Base-by-base conservation (phyloP, 2,329 filamentous ascomycete genomes). In the Chalaropsis thielavioides region DNA sequence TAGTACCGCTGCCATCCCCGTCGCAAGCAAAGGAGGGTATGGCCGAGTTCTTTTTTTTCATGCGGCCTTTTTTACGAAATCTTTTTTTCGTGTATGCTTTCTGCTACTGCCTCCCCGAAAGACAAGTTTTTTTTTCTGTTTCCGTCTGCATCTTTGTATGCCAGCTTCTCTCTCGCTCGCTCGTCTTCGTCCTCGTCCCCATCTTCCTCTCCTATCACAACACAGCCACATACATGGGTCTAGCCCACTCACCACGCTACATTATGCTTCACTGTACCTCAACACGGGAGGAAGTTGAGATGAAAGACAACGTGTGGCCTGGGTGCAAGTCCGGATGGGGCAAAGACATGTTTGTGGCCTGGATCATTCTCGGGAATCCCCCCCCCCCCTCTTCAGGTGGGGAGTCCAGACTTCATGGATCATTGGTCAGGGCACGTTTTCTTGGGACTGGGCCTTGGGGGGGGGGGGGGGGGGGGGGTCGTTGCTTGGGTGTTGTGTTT, bases 291-390 rank as follows among this genome's bases (percentile, higher is more conserved):
- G 27, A 58, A 35, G 54, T 58, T 58, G 54, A 58, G 24, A 58
- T n/a, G 54, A 58, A 31, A 58, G 54, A 58, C 54, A 58, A 8
- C n/a, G 54, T 58, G 27, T 35, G 17, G 31, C 54, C 24, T 31
- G 54, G 51, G 27, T 58, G 24, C 54, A 58, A 58, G n/a, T 35
- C 54, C 54, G 27, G 27, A 31, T 58, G 54, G 35, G 54, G 54
- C 54, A 58, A 58, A 58, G 54, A 58, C 54, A 58, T 58, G 54
- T 58, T 35, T 58, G 54, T 31, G 54, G 54, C 54, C 54, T 58
- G 54, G 54, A 58, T 58, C 54, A 58, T 58, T 35, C 31, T 58
- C 31, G 54, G 54, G 54, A 19, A n/a, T 17, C 54, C n/a, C n/a
- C n/a, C n/a, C n/a, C n/a, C n/a, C n/a, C n/a, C n/a, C n/a, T n/a